Base-by-base conservation (phyloP, 2,329 filamentous ascomycete species). In the Penicillium sp. region DNA sequence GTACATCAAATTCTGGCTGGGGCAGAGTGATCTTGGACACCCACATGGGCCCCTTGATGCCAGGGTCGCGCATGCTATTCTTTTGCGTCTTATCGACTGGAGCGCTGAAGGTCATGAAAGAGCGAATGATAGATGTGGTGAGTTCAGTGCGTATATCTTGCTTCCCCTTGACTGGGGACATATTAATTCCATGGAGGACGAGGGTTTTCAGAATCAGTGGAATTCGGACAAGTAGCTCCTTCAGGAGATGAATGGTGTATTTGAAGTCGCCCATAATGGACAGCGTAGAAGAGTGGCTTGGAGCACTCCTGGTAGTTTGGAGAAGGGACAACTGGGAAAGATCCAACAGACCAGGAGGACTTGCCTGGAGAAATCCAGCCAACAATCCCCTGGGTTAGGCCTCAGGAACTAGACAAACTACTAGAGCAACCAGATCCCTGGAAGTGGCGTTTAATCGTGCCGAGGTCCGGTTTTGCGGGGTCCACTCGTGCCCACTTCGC, bases 21-120 rank as follows among this genome's bases (percentile, higher is more conserved):
- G 86, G 84, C 16, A 92, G 79, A 0, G 83, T 85, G 45, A 90
- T 88, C 57, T 86, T 89, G 69, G 88, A 89, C 26, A 96, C 83
- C 93, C 93, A 97, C 65, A 95, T 87, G 48, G 85, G 85, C 3
- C 92, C 92, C 72, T 91, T 93, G 71, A 96, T 81, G 0, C 86
- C 87, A 0, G 84, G 84, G 57, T 90, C 89, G 59, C 81, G 85
- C 48, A 85, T 78, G 1, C 85, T 84, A n/a, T 85, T 68, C 45
- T 78, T 80, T 76, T 97, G 94, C 6, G 84, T 78, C 62, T 86
- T 83, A 0, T 83, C 80, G 26, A 96, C 77, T 28, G 86, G 81
- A 16, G 76, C 78, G 1, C 77, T 75, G 3, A 80, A 77, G 14
- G 75, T 73, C 55, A 92, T 74, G 57, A 92, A 80, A 0, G 85